These are phyloP conservation scores for Drosera spatulata DNA, from an alignment of 179 eudicot species.

Conservation along the genomic window DNA sequence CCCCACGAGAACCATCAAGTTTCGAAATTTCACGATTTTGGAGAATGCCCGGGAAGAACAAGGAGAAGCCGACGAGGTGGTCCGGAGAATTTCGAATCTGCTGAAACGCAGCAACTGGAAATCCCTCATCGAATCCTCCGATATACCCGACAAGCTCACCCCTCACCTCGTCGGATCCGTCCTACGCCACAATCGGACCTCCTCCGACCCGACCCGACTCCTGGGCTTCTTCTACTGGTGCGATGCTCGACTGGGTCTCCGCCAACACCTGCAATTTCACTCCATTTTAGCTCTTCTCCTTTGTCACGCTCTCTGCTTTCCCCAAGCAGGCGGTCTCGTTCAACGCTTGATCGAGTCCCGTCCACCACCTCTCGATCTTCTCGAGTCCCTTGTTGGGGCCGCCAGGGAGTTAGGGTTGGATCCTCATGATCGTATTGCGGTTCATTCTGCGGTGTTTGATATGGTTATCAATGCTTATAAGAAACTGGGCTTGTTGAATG, in stretches of 20 bases:
- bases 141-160: constrained; percentile 30
- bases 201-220: constrained; percentile 40
- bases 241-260: constrained; percentile 39
- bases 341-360: constrained; percentile 33
- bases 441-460: constrained; percentile 34
- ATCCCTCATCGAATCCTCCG: constrained; percentile 41
- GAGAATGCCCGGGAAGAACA: constrained; percentile 9
- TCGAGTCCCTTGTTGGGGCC: constrained; percentile 32
- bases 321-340: constrained; percentile 35
- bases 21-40: neutral
- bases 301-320: constrained; percentile 34
- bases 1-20: neutral
- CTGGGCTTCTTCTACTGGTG: constrained; percentile 74
- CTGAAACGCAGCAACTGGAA: constrained; percentile 47
- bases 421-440: constrained; percentile 10
- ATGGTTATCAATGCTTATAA: constrained; percentile 48
- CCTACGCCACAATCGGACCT: constrained; percentile 26
- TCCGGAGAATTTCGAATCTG: constrained; percentile 34
- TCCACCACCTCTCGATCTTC: constrained; percentile 17
- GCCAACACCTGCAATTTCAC: constrained; percentile 48
- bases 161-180: constrained; percentile 65
- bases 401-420: constrained; percentile 15
- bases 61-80: constrained; percentile 9
- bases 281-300: constrained; percentile 46
- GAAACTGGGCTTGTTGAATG: constrained; percentile 39